Evolutionary conservation across 495 filamentous ascomycete genomes (phyloP), one percentile per base, ranked within the genome.

Genomic region (Mytilinidion resinicola): DNA sequence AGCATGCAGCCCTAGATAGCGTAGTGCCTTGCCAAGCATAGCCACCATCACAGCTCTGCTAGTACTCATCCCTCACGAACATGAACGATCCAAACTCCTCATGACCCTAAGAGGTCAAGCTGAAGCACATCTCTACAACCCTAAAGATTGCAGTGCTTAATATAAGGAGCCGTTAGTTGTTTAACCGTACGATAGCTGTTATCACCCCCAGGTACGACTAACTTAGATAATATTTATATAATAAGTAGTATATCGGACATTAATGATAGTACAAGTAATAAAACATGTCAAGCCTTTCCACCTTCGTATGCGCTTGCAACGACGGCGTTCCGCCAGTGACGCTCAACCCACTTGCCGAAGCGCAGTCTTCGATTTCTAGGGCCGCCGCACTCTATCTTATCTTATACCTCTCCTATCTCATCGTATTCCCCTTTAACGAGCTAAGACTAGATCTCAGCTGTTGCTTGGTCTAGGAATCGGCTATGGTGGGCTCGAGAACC

Each of bases 261-360:
- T n/a, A n/a, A n/a, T n/a, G n/a, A n/a, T n/a, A n/a, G n/a, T n/a
- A n/a, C n/a, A n/a, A n/a, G n/a, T n/a, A n/a, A n/a, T n/a, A n/a
- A 33, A 34, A 52, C 1, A 12, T 19, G 35, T 34, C n/a, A 21
- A 52, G 49, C 20, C 49, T 35, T 52, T 52, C 51, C 25, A 35
- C 20, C 19, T 53, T 53, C 11, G 21, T 36, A 53, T 53, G 38
- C 19, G 51, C 51, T 53, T 53, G 51, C 51, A 53, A 53, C 51
- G 1, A 37, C 30, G 30, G 51, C 30, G 19, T 53, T 53, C 21
- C 36, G 30, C 51, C 17, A 53, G 51, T 36, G 21, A 46, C 20
- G 20, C 42, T 15, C 12, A 46, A 20, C 42, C 9, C 12, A 46
- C 42, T 46, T 46, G 12, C 42, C 12, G 12, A 46, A 46, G 42